Conservation (phyloP, 2,329 filamentous ascomycete genomes). For the Dactylellina drechsleri region DNA sequence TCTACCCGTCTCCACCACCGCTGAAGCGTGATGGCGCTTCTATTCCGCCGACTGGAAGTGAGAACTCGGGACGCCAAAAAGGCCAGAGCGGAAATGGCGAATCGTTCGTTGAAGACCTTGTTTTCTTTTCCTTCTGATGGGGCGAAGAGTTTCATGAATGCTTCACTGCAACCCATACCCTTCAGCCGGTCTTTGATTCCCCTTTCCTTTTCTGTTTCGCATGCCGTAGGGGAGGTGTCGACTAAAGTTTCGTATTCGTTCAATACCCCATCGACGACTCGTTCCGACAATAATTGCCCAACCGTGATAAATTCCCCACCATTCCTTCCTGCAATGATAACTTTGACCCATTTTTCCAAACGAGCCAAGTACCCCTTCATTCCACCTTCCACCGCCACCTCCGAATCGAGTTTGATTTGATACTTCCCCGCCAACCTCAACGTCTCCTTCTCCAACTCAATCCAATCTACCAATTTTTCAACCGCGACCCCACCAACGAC, state of each 20-base stretch:
- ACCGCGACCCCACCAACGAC: conserved; percentile 68
- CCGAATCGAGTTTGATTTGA: conserved; percentile 55
- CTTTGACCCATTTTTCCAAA: conserved; percentile 69
- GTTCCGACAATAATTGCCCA: conserved; percentile 68
- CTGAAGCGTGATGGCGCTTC: conserved; percentile 50
- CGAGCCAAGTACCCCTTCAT: conserved; percentile 60
- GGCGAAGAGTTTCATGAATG: conserved; percentile 56
- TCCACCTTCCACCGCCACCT: conserved; percentile 54
- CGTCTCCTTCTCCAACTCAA: conserved; percentile 67
- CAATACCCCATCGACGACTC: conserved; percentile 68
- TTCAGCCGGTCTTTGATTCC: conserved; percentile 60
- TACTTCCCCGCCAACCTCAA: conserved; percentile 61
- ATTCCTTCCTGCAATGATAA: conserved; percentile 65
- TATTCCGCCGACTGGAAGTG: conserved; percentile 62
- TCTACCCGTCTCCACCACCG: conserved; percentile 54
- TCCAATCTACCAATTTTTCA: conserved; percentile 67
- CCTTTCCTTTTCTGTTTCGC: conserved; percentile 12
- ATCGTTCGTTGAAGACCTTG: conserved; percentile 67
- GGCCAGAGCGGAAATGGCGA: conserved; percentile 68
- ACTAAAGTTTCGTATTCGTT: conserved; percentile 66
- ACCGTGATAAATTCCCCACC: conserved; percentile 64
- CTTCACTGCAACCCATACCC: conserved; percentile 60
- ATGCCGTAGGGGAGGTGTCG: conserved; percentile 60
- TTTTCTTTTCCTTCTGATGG: conserved; percentile 60
- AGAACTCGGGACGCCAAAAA: conserved; percentile 71